Base-by-base conservation (phyloP, 257 asterid species). In the Penstemon eatonii region DNA sequence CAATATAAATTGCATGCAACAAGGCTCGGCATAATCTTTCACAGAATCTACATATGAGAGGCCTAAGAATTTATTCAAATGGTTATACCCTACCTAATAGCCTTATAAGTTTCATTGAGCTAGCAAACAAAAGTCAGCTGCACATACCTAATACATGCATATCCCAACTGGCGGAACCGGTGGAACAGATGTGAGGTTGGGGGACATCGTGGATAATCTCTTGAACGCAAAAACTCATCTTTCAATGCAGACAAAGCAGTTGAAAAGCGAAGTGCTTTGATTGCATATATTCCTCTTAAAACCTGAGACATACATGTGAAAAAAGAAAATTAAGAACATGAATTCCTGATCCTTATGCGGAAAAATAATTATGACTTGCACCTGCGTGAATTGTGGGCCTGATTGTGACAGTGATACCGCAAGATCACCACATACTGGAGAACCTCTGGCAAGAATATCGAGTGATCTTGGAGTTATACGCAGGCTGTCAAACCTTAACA, bases 341-440 rank as follows among this genome's bases (percentile, higher is more conserved):
- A 56, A 18, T 71, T 73, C 52, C 18, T 25, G 59, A 75, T 56
- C 8, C 52, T 58, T 57, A 78, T 37, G 51, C 60, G 37, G 8
- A 18, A 75, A 65, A 60, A 47, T 11, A 63, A 55, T 4, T 61
- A 67, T 40, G 43, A 65, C 38, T 57, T 49, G 67, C 54, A 94
- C 97, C 96, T 84, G 99, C 47, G 97, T 91, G 84, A 94, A 94
- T 65, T 94, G 99, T 49, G 96, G 95, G 71, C 97, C 96, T 53
- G 99, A 84, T 81, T 94, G 99, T 61, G 99, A 94, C 44, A 94
- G 83, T 42, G 97, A 87, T 68, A 94, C 99, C 51, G 99, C 99
- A 77, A 94, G 97, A 83, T 91, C 99, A 68, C 99, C 99, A 80
- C 96, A 94, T 68, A 94, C 91, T 56, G 99, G 99, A 62, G 99